These are phyloP conservation scores for Petunia secreta DNA, from an alignment of 257 asterid species.

Conservation along the genomic window DNA sequence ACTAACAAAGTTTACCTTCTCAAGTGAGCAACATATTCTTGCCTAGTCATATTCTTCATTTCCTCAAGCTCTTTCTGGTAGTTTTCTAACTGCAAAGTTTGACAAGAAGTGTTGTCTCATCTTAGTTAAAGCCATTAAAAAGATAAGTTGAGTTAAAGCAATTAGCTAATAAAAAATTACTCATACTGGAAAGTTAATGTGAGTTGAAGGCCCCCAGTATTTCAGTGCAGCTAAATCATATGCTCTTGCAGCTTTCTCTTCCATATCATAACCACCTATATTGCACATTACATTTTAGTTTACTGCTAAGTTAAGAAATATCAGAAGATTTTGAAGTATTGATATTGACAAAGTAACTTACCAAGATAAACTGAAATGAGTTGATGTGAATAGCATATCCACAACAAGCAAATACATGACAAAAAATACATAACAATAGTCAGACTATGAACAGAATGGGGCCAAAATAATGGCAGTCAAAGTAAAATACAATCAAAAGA, in stretches of 20 bases:
- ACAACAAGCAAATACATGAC: slow-evolving; percentile 39
- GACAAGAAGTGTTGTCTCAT: too few relatives aligned
- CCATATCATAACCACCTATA: slow-evolving; percentile 93
- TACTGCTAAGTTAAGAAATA: background rate
- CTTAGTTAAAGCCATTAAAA: background rate
- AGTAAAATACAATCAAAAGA: slow-evolving; percentile 30
- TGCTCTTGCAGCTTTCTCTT: slow-evolving; percentile 96
- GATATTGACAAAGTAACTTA: slow-evolving; percentile 39
- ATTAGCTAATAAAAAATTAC: background rate
- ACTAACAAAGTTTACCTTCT: slow-evolving; percentile 57
- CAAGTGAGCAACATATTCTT: slow-evolving; percentile 83
- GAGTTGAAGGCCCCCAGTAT: slow-evolving; percentile 94
- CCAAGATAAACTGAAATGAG: slow-evolving; percentile 77
- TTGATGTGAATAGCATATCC: slow-evolving; percentile 48
- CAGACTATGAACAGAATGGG: slow-evolving; percentile 33
- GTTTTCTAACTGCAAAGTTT: slow-evolving; percentile 57
- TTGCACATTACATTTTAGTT: background rate
- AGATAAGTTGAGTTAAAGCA: background rate
- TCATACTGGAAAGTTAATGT: slow-evolving; percentile 71
- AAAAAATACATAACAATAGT: slow-evolving; percentile 38
- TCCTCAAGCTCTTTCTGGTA: slow-evolving; percentile 83
- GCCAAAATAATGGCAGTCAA: slow-evolving; percentile 30
- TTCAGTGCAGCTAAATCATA: slow-evolving; percentile 95
- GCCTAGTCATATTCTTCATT: slow-evolving; percentile 89
- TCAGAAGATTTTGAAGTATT: background rate